Base-by-base conservation (phyloP, 345 rosid species). In the Eucalyptus pauciflora region DNA sequence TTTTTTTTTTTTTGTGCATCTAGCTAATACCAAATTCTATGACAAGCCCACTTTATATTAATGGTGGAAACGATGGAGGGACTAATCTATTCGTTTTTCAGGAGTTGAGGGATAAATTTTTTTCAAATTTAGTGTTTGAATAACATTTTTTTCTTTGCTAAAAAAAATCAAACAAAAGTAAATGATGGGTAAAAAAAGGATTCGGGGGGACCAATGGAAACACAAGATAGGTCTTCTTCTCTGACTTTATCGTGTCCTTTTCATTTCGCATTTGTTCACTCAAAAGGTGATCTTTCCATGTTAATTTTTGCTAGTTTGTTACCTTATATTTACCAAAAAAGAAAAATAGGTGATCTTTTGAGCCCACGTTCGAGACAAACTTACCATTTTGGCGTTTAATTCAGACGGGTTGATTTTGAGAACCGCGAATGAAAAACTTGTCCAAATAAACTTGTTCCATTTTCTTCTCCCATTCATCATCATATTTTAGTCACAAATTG, bases 361-460 rank as follows among this genome's bases (percentile, higher is more conserved):
- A 31, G 13, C 20, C 79, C 3, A 2, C 12, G 0, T 31, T 31
- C 4, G 4, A 69, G 79, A 69, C 43, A 69, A 4, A 31, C 22
- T 18, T 69, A 31, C 79, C 79, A 3, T 31, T 69, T 4, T n/a
- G 37, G 8, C 7, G 2, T 31, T 69, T 8, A 31, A 69, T 69
- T 15, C 1, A 2, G 3, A 69, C 1, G 0, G 79, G 43, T 3
- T 33, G 2, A 18, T 4, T n/a, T 67, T 31, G 41, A 31, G 18
- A 17, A 31, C 11, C 1, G 5, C 4, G 1, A 69, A 69, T 31
- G 10, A 69, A 69, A 69, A 69, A 8, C 7, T 69, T 69, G 7
- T 69, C 79, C 43, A 5, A 16, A 2, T 69, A 4, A 31, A 31
- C 12, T 3, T 31, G 22, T 31, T 31, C 22, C 43, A 16, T 69